Evolutionary conservation across 495 filamentous ascomycete species (phyloP), one percentile per base, ranked within the genome.

Genomic region (Amniculicola lignicola): DNA sequence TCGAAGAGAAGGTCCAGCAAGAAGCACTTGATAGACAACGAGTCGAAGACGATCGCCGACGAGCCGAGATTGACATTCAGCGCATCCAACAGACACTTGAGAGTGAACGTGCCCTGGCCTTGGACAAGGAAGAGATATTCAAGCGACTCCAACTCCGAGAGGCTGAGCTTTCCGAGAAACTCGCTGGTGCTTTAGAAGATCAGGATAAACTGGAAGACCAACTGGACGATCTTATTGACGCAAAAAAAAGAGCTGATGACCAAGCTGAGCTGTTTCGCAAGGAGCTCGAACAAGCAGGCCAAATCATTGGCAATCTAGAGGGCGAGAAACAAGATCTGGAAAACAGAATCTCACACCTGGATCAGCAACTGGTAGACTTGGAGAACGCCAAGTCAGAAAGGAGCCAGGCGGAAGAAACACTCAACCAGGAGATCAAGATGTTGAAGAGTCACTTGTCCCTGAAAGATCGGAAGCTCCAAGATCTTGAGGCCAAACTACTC

Each of bases 81-180:
- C 83, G 87, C 16, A 85, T 96, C 27, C 90, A 95, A 63, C 87
- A 96, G 54, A 94, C 87, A 0, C 74, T 99, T 9, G 94, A 99
- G 70, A 95, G 90, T 55, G 94, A 99, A 71, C 83, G 94, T 48
- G 88, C 91, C 18, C 75, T 99, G 24, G 94, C 94, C 0, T 75
- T 99, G 6, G 94, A 99, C 69, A 99, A 97, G 66, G 94, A 99
- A 60, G 93, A 97, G 57, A 97, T 99, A 31, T 96, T 96, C 75
- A 93, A 91, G 67, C 81, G 94, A 15, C 76, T 96, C n/a, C 92
- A 96, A 65, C 68, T 85, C 29, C 83, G 92, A 21, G 93, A 97
- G 67, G 82, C 84, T 3, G 91, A 96, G 64, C 77, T 99, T 0
- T 84, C 80, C 15, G 94, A 99, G 63, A 96, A 97, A 72, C 76